phyloP scores from a whole-genome alignment of 208 protist genomes.

The Wallacemonas sp. region DNA sequence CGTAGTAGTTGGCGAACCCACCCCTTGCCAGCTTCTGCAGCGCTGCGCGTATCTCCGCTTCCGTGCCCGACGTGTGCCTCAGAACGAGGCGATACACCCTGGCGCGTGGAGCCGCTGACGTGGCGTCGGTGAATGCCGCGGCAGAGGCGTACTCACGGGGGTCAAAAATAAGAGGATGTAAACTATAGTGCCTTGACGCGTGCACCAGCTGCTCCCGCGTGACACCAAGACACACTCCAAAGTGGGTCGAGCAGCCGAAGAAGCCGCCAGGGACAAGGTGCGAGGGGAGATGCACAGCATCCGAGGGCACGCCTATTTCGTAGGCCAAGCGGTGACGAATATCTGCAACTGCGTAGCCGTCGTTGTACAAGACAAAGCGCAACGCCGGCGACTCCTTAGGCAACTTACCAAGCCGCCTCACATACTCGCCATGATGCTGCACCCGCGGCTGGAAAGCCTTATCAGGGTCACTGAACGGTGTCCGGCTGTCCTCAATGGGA shows the following conservation, averaged over 20 bases:
- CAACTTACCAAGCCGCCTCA: slow-evolving; percentile 48
- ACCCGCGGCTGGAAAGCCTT: slow-evolving; percentile 63
- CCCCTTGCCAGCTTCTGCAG: slow-evolving; percentile 26
- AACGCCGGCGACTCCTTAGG: slow-evolving; percentile 52
- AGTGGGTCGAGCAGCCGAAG: slow-evolving; percentile 72
- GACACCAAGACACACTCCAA: slow-evolving; percentile 63
- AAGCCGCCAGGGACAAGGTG: slow-evolving; percentile 49
- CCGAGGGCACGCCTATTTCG: slow-evolving; percentile 45
- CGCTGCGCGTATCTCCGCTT: slow-evolving; percentile 17
- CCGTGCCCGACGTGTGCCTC: slow-evolving; percentile 56
- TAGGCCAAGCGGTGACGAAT: slow-evolving; percentile 76
- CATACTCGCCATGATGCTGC: slow-evolving; percentile 81
- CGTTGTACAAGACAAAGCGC: slow-evolving; percentile 76
- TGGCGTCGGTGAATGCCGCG: not conserved
- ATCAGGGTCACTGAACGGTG: slow-evolving; percentile 59
- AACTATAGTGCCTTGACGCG: slow-evolving; percentile 74
- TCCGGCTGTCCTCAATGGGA: slow-evolving; percentile 60
- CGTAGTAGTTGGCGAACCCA: slow-evolving; percentile 90
- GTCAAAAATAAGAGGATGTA: slow-evolving; percentile 78
- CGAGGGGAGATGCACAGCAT: slow-evolving; percentile 43
- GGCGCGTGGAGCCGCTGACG: slow-evolving; percentile 19
- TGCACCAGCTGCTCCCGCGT: slow-evolving; percentile 78
- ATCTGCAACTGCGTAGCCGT: slow-evolving; percentile 43
- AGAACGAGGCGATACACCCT: slow-evolving; percentile 68
- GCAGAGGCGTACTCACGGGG: slow-evolving; percentile 43